Base-by-base conservation (phyloP, 2,329 filamentous ascomycete genomes). In the Volutella citrinella region DNA sequence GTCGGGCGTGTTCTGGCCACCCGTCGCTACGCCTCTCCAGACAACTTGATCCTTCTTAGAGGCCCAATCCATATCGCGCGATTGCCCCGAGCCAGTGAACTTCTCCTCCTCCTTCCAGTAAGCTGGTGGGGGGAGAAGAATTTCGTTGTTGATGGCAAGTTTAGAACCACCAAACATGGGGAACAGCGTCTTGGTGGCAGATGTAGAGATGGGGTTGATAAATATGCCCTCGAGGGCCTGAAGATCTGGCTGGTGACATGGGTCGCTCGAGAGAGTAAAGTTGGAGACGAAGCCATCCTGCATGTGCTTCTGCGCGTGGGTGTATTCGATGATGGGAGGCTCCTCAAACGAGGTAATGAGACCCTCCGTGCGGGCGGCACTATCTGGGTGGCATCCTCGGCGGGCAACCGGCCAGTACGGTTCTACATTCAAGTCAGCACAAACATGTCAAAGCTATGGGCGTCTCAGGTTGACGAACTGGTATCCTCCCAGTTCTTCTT, bases 131-230 rank as follows among this genome's bases (percentile, higher is more conserved):
- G 81, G 81, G 12, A 85, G 72, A 11, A 84, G 66, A 40, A 85
- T 84, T 45, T 85, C 81, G 51, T 81, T 84, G 63, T 85, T 84
- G 43, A 82, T 73, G 13, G 72, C 71, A 22, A 84, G 65, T 52
- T 85, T 85, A 59, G 79, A 84, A 39, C 81, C 81, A 26, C 80
- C 76, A 43, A 86, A 84, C 52, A 86, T 67, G 14, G 81, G 81
- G 27, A 82, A 71, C 13, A 84, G 59, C 6, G 71, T 65, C 40
- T 71, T 72, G 23, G 76, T 80, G 3, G 76, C 66, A 3, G 70
- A 66, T 1, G 74, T 72, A 10, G 72, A 73, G 15, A 80, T 64
- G 0, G 79, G 76, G 29, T 74, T 68, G 49, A 82, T 80, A 27
- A 85, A 70, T 46, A 84, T 75, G 25, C 82, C 80, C 44, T 84